Base-by-base conservation (phyloP, 805 yeast species). In the Suhomyces canberraensis region DNA sequence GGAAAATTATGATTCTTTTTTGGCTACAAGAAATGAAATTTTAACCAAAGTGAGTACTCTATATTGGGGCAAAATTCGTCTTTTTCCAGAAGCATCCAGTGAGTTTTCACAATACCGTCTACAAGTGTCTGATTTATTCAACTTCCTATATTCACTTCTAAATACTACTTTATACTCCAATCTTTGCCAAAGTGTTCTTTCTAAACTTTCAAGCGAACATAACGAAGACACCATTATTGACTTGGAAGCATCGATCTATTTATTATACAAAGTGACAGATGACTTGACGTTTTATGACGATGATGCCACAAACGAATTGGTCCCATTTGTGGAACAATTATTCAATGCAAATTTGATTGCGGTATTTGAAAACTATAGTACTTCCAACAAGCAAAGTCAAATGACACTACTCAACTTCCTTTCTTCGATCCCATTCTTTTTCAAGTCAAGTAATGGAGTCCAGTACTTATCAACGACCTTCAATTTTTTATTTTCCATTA, bases 91-190 rank as follows among this genome's bases (percentile, higher is more conserved):
- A 25, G 59, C 62, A 8, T 52, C 53, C 17, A 56, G 72, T 15
- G 95, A 83, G 45, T 86, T 89, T 50, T 59, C 61, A 16, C 71
- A 78, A 17, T 91, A 78, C 57, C 72, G 97, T 47, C 63, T 76
- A 21, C 91, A 84, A 42, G 82, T 84, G 8, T 75, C 82, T 1
- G 98, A 93, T 47, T 68, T 90, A 25, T 76, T 86, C 45, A 93
- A 88, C 37, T 67, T 78, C 0, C 59, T 82, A 1, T 86, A 82
- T 64, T 76, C 88, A 1, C 65, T 85, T 4, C 66, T 87, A 25
- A 86, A 84, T 25, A 37, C 19, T 0, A 61, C 70, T 1, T 56
- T 86, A 25, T 76, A 75, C 44, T 61, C 64, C 4, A 66, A 59
- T 15, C 54, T 85, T 19, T 47, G 65, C 1, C 47, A 52, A 6